Evolutionary conservation across 805 yeast species (phyloP).

Genomic region (Starmerella vitae): DNA sequence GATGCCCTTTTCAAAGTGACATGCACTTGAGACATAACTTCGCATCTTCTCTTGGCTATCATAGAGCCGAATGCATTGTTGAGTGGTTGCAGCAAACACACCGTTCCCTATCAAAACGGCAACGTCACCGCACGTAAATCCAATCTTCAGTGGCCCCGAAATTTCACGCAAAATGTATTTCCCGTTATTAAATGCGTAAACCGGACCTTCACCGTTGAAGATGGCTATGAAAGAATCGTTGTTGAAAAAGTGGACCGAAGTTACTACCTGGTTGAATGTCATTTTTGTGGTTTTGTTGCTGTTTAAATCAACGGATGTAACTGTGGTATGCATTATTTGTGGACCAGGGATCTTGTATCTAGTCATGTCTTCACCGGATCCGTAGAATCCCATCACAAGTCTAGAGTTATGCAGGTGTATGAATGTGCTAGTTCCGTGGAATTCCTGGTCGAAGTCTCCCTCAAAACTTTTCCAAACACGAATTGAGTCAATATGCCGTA

Average conservation of each 20-base stretch:
- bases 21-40: background rate
- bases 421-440: too few species aligned
- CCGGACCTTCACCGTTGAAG: background rate
- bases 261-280: background rate
- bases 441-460: too few species aligned
- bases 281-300: too few species aligned
- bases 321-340: too few species aligned
- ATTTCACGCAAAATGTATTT: background rate
- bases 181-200: background rate
- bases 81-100: background rate
- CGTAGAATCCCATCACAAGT: too few species aligned
- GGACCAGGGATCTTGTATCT: too few species aligned
- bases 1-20: background rate
- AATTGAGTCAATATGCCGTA: too few species aligned
- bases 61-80: background rate
- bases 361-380: too few species aligned
- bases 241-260: background rate
- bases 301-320: too few species aligned
- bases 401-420: too few species aligned
- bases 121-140: background rate
- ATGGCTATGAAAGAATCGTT: background rate
- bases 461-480: too few species aligned
- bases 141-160: background rate
- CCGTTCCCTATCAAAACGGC: constrained; percentile 1
- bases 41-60: constrained; percentile 3